Conservation (phyloP, 768 basidiomycete species). For the Psilocybe sp. region DNA sequence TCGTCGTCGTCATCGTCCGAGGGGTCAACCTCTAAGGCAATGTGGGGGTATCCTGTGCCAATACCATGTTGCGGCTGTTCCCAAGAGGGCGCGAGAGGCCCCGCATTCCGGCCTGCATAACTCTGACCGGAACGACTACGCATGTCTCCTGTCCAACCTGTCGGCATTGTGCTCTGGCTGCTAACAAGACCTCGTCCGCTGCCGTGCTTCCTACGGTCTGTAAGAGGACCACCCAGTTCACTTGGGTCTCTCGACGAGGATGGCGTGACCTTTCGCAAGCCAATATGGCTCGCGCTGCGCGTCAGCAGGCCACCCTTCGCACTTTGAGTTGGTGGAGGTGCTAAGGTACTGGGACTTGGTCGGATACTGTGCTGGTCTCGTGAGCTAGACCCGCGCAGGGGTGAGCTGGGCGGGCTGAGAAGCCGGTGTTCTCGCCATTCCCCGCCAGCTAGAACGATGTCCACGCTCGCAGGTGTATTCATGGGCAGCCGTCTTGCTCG, state of each 20-base stretch:
- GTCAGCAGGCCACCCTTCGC: conserved; percentile 19
- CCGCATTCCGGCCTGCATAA: too few relatives aligned
- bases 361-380: conserved; percentile 14
- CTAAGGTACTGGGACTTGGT: too few relatives aligned
- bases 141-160: too few relatives aligned
- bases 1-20: conserved; percentile 11
- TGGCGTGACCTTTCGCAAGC: conserved; percentile 25
- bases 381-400: conserved; percentile 28
- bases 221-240: conserved; percentile 17
- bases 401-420: conserved; percentile 14
- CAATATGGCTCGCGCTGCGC: conserved; percentile 42
- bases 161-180: too few relatives aligned
- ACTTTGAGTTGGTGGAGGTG: too few relatives aligned
- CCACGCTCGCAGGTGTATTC: conserved; percentile 25
- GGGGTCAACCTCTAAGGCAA: too few relatives aligned
- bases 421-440: neutral
- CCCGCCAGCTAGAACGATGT: conserved; percentile 5
- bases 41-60: too few relatives aligned
- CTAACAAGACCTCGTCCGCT: too few relatives aligned
- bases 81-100: too few relatives aligned
- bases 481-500: conserved; percentile 32
- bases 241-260: conserved; percentile 15
- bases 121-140: too few relatives aligned
- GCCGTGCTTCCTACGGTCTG: too few relatives aligned
- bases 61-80: too few relatives aligned